These are phyloP conservation scores for Pluteus cervinus DNA, from an alignment of 768 basidiomycete species.

Conservation along the genomic window DNA sequence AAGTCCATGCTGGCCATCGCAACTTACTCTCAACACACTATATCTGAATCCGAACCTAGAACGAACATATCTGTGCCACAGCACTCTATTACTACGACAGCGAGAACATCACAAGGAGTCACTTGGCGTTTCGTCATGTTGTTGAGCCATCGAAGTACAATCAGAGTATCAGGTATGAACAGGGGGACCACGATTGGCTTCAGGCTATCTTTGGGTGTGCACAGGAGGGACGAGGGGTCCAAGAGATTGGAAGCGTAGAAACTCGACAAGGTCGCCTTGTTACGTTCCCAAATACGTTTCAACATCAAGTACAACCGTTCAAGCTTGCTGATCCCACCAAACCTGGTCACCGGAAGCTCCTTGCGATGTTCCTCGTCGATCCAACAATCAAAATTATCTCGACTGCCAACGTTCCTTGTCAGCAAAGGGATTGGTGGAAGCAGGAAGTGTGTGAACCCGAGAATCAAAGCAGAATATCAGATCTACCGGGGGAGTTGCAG, in stretches of 20 bases:
- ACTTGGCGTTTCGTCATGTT: constrained; percentile 18
- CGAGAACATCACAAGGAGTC: constrained; percentile 17
- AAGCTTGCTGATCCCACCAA: constrained; percentile 22
- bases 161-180: constrained; percentile 8
- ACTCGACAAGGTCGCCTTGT: constrained; percentile 20
- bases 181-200: constrained; percentile 16
- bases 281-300: constrained; percentile 27
- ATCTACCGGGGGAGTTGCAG: constrained; percentile 17
- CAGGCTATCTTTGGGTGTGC: constrained; percentile 13
- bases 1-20: neutral
- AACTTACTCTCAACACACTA: neutral
- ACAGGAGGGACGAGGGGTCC: constrained; percentile 10
- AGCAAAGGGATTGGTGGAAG: constrained; percentile 18
- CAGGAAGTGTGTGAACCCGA: constrained; percentile 6
- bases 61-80: constrained; percentile 27
- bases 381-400: constrained; percentile 18
- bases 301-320: constrained; percentile 25
- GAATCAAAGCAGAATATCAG: constrained; percentile 7
- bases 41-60: constrained; percentile 11
- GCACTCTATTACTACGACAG: constrained; percentile 23
- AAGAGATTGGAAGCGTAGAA: constrained; percentile 17
- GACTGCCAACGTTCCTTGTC: constrained; percentile 20
- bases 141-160: constrained; percentile 7
- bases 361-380: constrained; percentile 31
- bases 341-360: constrained; percentile 29